Evolutionary conservation across 192 early-diverging fungal genomes (phyloP), one percentile per base, ranked within the genome.

Genomic region (Coemansia sp.): DNA sequence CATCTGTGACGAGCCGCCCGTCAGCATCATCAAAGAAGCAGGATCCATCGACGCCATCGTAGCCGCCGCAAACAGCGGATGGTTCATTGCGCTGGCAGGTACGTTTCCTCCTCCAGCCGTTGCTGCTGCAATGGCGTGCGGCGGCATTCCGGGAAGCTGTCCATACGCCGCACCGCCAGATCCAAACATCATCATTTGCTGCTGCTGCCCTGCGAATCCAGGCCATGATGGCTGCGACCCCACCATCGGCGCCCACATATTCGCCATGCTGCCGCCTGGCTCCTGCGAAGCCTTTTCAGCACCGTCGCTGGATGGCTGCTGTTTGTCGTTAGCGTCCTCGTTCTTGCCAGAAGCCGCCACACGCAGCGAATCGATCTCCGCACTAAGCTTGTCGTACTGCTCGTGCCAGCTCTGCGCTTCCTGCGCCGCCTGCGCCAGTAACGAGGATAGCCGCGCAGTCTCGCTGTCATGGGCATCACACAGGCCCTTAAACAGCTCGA

Each of bases 331-430:
- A 9, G 2, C 35, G 57, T 16, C 57, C 11, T 6, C 33, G 20
- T 18, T 18, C 2, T 59, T 38, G 57, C 33, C 23, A 23, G 55
- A 15, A 56, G 30, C 18, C 8, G 57, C 57, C 35, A 59, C n/a
- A 11, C 57, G 57, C 2, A 69, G 67, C 1, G 36, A 63, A 21
- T 63, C 60, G 26, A 72, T 20, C 46, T 81, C 67, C 0, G 52
- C 70, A 0, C 52, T 59, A 3, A 73, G 38, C 15, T 26, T 48
- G 4, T 67, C 63, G 49, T 66, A 72, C 35, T 68, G 62, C 18
- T 76, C 78, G 6, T 64, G 73, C 73, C 73, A 76, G 35, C 33
- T 46, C 61, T 69, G 69, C n/a, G 78, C 63, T 30, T 73, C 70
- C 46, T 67, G 69, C 41, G 73, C 48, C 0, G 73, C 64, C 73